phyloP scores from a whole-genome alignment of 768 basidiomycete genomes.

The Cystofilobasidium ferigula region DNA sequence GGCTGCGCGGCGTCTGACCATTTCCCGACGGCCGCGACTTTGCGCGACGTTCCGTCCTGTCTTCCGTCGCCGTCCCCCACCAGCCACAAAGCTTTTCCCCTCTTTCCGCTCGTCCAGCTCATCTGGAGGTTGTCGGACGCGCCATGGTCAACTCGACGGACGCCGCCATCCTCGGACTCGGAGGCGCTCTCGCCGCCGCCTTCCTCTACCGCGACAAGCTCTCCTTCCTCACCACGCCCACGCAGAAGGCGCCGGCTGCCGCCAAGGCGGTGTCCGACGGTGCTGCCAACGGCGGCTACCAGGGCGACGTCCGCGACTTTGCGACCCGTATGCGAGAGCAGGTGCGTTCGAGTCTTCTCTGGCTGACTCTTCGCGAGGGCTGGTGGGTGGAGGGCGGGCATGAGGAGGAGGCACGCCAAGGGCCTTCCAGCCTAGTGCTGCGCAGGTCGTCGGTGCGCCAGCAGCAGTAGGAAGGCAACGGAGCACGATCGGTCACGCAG shows the following conservation, averaged over 20 bases:
- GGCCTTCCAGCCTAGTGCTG: too few relatives aligned
- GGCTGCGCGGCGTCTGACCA: too few relatives aligned
- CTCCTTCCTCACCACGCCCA: background rate
- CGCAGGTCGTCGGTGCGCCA: too few relatives aligned
- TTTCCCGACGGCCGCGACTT: too few relatives aligned
- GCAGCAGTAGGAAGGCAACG: too few relatives aligned
- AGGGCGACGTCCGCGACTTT: constrained; percentile 85
- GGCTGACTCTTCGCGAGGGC: background rate
- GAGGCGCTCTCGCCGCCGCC: constrained; percentile 56
- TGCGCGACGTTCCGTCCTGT: too few relatives aligned
- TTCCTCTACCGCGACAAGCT: constrained; percentile 65
- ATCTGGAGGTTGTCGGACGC: too few relatives aligned
- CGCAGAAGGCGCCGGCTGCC: background rate
- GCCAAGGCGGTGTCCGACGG: constrained; percentile 38
- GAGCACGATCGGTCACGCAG: too few relatives aligned
- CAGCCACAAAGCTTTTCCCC: background rate
- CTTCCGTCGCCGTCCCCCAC: background rate
- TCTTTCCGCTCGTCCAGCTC: background rate
- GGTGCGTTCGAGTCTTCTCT: constrained; percentile 47
- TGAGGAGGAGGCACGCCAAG: background rate
- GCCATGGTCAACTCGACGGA: constrained; percentile 46
- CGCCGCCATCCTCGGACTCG: constrained; percentile 58
- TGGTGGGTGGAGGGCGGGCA: background rate
- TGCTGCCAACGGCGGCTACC: constrained; percentile 38
- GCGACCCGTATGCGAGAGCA: constrained; percentile 86